phyloP scores from a whole-genome alignment of 306 rosid genomes.

The Senna tora region DNA sequence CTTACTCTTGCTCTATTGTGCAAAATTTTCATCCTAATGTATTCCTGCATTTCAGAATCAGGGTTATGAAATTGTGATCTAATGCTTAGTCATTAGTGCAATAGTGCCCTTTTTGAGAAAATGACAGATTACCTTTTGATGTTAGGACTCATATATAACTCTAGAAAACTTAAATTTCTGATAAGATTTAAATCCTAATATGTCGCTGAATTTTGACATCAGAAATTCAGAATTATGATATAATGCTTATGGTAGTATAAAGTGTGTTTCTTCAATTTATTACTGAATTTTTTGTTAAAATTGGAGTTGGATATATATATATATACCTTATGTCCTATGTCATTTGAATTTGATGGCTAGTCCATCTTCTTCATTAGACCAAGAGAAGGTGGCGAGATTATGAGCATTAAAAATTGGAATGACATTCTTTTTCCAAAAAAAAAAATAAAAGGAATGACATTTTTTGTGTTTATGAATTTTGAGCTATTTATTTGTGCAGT shows the following conservation, averaged over 20 bases:
- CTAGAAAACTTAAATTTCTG: background rate
- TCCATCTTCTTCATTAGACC: background rate
- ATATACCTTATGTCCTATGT: background rate
- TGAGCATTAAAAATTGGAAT: background rate
- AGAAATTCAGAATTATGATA: slow-evolving; percentile 9
- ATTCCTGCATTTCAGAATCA: background rate
- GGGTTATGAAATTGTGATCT: slow-evolving; percentile 1
- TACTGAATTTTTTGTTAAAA: background rate
- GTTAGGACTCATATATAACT: background rate
- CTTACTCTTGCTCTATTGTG: background rate
- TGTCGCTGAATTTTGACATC: background rate
- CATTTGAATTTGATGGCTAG: background rate
- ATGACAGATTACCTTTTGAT: background rate
- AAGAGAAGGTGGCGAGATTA: background rate
- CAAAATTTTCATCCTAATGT: background rate
- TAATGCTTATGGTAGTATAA: background rate
- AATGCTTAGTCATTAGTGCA: background rate
- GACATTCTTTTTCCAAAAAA: no score
- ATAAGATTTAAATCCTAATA: background rate
- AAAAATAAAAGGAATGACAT: background rate
- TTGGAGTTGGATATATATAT: background rate
- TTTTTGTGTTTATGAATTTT: background rate
- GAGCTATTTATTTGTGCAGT: background rate
- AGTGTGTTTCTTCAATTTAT: background rate
- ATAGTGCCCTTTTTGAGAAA: background rate